Evolutionary conservation across 2,329 filamentous ascomycete genomes (phyloP), one percentile per base, ranked within the genome.

Genomic region (Lecanoromycetidae sp.): DNA sequence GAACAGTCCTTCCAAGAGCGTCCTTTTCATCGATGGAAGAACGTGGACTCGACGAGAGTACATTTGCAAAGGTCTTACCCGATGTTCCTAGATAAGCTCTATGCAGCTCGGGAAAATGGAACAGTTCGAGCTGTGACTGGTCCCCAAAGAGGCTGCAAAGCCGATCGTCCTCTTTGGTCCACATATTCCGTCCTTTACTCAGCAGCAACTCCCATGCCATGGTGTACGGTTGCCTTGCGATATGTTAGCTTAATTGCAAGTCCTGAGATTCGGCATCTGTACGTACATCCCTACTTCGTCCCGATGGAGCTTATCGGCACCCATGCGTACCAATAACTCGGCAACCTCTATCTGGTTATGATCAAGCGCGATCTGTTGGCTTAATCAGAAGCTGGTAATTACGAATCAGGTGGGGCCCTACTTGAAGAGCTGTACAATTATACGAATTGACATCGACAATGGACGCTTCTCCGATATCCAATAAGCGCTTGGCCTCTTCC

Each of bases 391-490:
- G 2, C 22, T 10, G 4, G 12, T 3, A n/a, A 19, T 35, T 15
- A 17, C 12, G 17, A 13, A 7, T 9, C 4, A 12, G 6, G 38
- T 7, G 36, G 26, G 10, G 15, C 23, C 42, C 38, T 6, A 38
- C 42, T 5, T 5, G 25, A 6, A 45, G 33, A n/a, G 25, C 25
- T 12, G 13, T 43, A 5, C 3, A 0, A n/a, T 25, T 23, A 9
- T 25, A 0, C 8, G 3, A 1, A 5, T 35, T 3, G 4, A 43
- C 12, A 29, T 48, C 45, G 5, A 35, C 10, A 2, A 48, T 19
- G 9, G 45, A 48, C 8, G 45, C 45, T 43, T 48, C 30, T 29
- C 45, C 45, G 5, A 20, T 7, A 4, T 15, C 29, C 12, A 48
- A 25, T 5, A 41, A 15, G 4, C 15, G 37, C 15, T 43, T 22